These are phyloP conservation scores for Lactifluus volemus DNA, from an alignment of 768 basidiomycete species.

Conservation along the genomic window DNA sequence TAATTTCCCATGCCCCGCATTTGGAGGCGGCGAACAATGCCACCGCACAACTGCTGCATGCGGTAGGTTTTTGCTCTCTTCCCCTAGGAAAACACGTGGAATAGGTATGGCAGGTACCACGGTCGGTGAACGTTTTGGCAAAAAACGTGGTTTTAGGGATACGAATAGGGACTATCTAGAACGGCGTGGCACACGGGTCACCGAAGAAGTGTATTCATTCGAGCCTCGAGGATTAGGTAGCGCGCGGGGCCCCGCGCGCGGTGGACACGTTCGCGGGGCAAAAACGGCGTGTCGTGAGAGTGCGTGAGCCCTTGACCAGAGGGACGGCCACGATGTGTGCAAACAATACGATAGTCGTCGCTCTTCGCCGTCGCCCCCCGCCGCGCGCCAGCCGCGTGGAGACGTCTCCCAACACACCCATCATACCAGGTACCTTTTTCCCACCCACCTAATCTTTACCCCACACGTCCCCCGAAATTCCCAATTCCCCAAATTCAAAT, in stretches of 20 bases:
- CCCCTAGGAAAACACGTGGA: constrained; percentile 10
- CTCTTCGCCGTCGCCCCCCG: background rate
- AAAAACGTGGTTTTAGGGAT: background rate
- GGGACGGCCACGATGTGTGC: background rate
- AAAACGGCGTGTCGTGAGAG: background rate
- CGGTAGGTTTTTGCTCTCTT: background rate
- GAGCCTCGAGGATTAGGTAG: constrained; percentile 15
- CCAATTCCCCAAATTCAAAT: background rate
- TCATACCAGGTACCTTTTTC: constrained; percentile 1
- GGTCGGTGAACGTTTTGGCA: background rate
- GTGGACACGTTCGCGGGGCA: constrained; percentile 7
- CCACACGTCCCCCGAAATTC: background rate
- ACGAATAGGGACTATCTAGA: background rate
- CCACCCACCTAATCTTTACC: background rate
- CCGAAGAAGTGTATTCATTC: background rate
- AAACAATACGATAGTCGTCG: background rate
- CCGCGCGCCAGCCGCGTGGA: constrained; percentile 14
- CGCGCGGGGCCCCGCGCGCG: constrained; percentile 13
- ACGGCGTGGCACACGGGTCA: constrained; percentile 6
- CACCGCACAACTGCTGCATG: background rate
- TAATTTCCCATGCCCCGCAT: constrained; percentile 1
- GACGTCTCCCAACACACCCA: background rate
- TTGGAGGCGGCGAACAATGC: background rate
- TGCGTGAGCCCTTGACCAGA: background rate
- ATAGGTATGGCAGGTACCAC: constrained; percentile 4